Conservation (phyloP, 441 rosid genomes). For the Jatropha podagrica region DNA sequence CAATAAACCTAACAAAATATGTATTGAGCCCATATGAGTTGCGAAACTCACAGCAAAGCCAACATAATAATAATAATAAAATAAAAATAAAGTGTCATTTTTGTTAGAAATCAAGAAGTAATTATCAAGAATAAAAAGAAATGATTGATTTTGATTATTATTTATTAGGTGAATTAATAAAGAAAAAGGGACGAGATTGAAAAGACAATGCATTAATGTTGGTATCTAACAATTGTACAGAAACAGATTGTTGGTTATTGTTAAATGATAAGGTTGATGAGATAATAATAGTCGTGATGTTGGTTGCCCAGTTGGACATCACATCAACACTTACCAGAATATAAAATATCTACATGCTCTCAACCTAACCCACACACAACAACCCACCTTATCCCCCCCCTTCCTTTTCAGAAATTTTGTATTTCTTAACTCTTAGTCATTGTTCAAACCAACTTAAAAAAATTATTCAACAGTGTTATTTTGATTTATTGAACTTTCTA, state of each 20-base stretch:
- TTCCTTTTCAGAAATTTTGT: neutral
- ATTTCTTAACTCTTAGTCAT: too few relatives aligned
- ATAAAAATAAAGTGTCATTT: neutral
- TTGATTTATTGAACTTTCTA: too few relatives aligned
- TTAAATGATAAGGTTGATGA: neutral
- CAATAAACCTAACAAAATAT: too few relatives aligned
- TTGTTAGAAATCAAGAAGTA: too few relatives aligned
- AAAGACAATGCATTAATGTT: neutral
- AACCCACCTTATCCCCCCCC: neutral
- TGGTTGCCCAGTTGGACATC: neutral
- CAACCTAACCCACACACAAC: neutral
- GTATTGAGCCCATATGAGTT: too few relatives aligned
- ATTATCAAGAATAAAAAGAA: neutral
- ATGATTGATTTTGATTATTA: neutral
- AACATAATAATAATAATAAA: too few relatives aligned
- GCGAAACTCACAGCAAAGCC: too few relatives aligned
- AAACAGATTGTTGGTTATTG: neutral
- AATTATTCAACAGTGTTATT: too few relatives aligned
- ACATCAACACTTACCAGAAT: neutral
- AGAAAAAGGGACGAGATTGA: neutral
- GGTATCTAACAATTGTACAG: neutral
- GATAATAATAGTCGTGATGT: neutral
- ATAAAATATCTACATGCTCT: neutral
- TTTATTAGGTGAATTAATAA: neutral
- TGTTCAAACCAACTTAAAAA: too few relatives aligned